Base-by-base conservation (phyloP, 2,329 filamentous ascomycete species). In the Hyphodiscus sp. region DNA sequence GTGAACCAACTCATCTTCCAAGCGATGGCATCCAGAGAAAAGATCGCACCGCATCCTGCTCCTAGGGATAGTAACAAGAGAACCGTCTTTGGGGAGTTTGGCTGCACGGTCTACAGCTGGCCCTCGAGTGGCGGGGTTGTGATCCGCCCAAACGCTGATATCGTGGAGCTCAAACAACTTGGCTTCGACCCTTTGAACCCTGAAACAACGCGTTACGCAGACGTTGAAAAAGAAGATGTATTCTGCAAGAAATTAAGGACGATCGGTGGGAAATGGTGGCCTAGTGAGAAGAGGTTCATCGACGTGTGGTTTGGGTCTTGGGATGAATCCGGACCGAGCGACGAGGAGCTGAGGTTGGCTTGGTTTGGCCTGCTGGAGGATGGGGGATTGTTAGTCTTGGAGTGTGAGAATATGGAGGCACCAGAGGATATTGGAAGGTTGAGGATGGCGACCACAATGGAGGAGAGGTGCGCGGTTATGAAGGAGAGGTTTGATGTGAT, bases 401-500 rank as follows among this genome's bases (percentile, higher is more conserved):
- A 50, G 33, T 41, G 41, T 50, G 48, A 50, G 20, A 29, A 26
- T 26, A 33, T 41, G 18, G 41, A 29, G 15, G 29, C 13, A 8
- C 29, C 29, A 8, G 29, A 33, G 29, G 41, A 50, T 42, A 50
- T 44, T 43, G 38, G 48, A 20, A 50, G 41, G 38, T 50, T 50
- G 26, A 50, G 48, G 38, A 50, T 50, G 48, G 33, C 33, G 18
- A 41, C 20, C 9, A 50, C 48, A 41, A 50, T 50, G 48, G 33
- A 50, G 38, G 48, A 50, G 38, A 50, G 48, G 38, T 50, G 48
- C 42, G 20, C 15, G 33, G 29, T 50, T 44, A n/a, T 50, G 33
- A 50, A 41, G 20, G 48, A 50, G 20, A 47, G 29, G 48, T 50
- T 50, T 42, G 48, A 9, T 23, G 48, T 41, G 18, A 43, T 20